These are phyloP conservation scores for Amylocystis lapponica DNA, from an alignment of 768 basidiomycete genomes.

Conservation along the genomic window DNA sequence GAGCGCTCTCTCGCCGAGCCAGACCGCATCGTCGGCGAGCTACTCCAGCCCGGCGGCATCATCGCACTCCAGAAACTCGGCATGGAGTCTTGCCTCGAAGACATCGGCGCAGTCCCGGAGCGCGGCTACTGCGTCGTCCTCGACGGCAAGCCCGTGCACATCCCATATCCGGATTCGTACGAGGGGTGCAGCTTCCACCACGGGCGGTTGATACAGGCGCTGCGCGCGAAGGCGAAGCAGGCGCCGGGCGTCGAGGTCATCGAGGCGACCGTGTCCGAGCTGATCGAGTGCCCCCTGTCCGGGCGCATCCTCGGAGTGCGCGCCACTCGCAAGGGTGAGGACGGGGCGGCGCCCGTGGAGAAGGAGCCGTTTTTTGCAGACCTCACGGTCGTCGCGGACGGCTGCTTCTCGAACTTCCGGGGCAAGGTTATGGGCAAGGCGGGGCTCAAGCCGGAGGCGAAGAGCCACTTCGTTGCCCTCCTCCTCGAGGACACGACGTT, in stretches of 20 bases:
- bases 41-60: conserved; percentile 91
- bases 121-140: conserved; percentile 84
- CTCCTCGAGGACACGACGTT: conserved; percentile 72
- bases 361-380: conserved; percentile 63
- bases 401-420: conserved; percentile 93
- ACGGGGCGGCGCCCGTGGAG: conserved; percentile 34
- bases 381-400: conserved; percentile 87
- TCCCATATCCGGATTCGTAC: conserved; percentile 74
- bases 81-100: conserved; percentile 67
- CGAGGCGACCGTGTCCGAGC: conserved; percentile 77
- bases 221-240: conserved; percentile 59
- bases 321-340: conserved; percentile 39
- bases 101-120: conserved; percentile 81
- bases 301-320: conserved; percentile 61
- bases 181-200: conserved; percentile 92
- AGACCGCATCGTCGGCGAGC: conserved; percentile 95
- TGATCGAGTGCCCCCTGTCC: conserved; percentile 53
- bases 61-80: conserved; percentile 73
- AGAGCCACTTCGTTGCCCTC: conserved; percentile 80
- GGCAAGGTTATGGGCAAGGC: conserved; percentile 51
- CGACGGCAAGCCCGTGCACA: conserved; percentile 65
- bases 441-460: conserved; percentile 45
- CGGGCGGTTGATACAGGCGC: conserved; percentile 77
- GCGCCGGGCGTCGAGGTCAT: conserved; percentile 70
- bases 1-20: conserved; percentile 92